Conservation (phyloP, 768 basidiomycete species). For the Kwoniella dendrophila region DNA sequence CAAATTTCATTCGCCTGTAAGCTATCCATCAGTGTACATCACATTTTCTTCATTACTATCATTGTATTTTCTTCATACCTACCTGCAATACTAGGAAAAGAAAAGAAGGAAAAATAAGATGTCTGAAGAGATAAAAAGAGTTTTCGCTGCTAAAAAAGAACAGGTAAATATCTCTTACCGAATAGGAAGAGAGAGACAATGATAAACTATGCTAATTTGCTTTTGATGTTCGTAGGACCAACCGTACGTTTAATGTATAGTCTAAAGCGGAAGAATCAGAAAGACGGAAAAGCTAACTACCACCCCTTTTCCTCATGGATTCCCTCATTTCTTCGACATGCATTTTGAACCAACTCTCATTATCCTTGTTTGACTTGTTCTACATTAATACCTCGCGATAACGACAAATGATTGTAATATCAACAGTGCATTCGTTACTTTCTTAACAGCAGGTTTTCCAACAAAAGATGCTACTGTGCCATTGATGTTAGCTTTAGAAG, state of each 20-base stretch:
- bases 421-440: constrained; percentile 62
- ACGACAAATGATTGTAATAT: too few relatives aligned
- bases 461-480: constrained; percentile 76
- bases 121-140: constrained; percentile 68
- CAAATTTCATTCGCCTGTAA: too few relatives aligned
- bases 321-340: too few relatives aligned
- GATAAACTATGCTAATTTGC: not conserved
- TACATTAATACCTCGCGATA: too few relatives aligned
- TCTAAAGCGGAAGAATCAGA: too few relatives aligned
- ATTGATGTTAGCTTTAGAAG: constrained; percentile 86
- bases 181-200: too few relatives aligned
- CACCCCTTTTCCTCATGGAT: too few relatives aligned
- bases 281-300: too few relatives aligned
- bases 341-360: too few relatives aligned
- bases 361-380: not conserved
- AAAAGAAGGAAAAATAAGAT: constrained; percentile 55
- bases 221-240: constrained; percentile 37
- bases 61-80: too few relatives aligned
- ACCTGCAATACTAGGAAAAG: not conserved
- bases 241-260: constrained; percentile 50
- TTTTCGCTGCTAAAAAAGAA: constrained; percentile 67
- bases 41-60: too few relatives aligned
- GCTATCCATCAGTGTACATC: too few relatives aligned
- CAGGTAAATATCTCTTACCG: constrained; percentile 49
- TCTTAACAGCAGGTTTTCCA: constrained; percentile 94